A percentile compares a stretch with the other conserved stretches of the same genome.
Conservation (phyloP, 2,329 filamentous ascomycete species). For the Aureobasidium subglaciale region DNA sequence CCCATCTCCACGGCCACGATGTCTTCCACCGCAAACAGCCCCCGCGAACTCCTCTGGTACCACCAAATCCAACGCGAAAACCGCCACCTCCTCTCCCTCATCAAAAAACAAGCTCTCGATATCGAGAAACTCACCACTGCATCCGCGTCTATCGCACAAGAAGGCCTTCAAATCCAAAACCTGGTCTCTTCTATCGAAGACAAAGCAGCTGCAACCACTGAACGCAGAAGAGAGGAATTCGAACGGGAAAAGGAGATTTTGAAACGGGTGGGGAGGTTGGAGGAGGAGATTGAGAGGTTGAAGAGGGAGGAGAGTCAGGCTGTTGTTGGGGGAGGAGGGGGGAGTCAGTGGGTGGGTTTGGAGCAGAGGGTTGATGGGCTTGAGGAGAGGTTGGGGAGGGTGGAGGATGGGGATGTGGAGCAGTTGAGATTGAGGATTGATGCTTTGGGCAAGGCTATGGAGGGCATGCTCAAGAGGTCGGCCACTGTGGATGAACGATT, state of each 20-base stretch:
- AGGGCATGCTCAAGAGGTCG: background rate
- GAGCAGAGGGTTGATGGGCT: conserved; percentile 4
- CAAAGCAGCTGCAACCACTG: background rate
- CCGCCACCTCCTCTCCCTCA: conserved; percentile 6
- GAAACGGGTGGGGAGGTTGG: background rate
- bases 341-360: background rate
- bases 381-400: background rate
- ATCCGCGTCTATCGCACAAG: too few relatives aligned
- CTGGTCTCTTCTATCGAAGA: background rate
- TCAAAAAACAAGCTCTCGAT: background rate
- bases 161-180: too few relatives aligned
- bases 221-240: conserved; percentile 8
- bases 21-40: background rate
- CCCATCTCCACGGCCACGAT: background rate
- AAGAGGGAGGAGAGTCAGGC: background rate
- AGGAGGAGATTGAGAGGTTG: background rate
- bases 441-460: background rate
- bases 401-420: background rate
- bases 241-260: conserved; percentile 11
- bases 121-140: background rate
- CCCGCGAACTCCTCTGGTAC: conserved; percentile 12
- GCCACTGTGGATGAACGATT: background rate
- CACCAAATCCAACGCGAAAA: conserved; percentile 8
- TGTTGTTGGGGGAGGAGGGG: background rate
- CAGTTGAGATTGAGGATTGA: background rate